phyloP scores from a whole-genome alignment of 1,284 basidiomycete species.

The Somion occarium region DNA sequence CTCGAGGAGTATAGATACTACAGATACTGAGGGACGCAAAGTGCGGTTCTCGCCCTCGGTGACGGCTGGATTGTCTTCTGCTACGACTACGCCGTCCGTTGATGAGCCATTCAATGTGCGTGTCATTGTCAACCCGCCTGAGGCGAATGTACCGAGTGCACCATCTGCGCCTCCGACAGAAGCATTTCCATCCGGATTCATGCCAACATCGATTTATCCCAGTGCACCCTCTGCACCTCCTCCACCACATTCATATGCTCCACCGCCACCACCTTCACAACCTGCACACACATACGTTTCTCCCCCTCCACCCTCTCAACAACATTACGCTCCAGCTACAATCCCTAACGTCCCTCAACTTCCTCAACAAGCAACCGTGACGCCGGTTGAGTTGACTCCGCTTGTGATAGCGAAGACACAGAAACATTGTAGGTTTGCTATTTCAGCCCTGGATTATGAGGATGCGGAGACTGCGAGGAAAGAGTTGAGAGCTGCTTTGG shows the following conservation, averaged over 20 bases:
- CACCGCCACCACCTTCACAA: constrained; percentile 11
- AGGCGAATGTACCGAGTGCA: neutral
- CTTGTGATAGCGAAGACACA: constrained; percentile 67
- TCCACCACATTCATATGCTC: constrained; percentile 11
- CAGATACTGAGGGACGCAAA: neutral
- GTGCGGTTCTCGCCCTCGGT: constrained; percentile 1
- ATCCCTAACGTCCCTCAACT: no score
- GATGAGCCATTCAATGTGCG: neutral
- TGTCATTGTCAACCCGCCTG: neutral
- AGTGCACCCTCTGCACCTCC: constrained; percentile 29
- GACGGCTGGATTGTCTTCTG: neutral
- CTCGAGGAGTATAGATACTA: neutral
- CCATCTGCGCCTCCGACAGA: neutral
- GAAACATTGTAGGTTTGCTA: constrained; percentile 88
- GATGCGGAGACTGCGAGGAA: constrained; percentile 79
- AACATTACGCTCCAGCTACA: constrained; percentile 9
- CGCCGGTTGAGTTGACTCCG: constrained; percentile 54
- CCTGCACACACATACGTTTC: constrained; percentile 5
- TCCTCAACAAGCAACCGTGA: constrained; percentile 8
- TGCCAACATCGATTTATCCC: constrained; percentile 41
- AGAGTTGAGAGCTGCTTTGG: constrained; percentile 74
- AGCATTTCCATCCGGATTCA: neutral
- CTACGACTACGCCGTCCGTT: neutral
- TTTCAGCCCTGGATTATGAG: constrained; percentile 90
- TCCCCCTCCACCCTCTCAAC: constrained; percentile 6